Percentiles rank a stretch among this genome's conserved stretches.
phyloP scores from a whole-genome alignment of 2,329 filamentous ascomycete species.

The Blumeria graminis region DNA sequence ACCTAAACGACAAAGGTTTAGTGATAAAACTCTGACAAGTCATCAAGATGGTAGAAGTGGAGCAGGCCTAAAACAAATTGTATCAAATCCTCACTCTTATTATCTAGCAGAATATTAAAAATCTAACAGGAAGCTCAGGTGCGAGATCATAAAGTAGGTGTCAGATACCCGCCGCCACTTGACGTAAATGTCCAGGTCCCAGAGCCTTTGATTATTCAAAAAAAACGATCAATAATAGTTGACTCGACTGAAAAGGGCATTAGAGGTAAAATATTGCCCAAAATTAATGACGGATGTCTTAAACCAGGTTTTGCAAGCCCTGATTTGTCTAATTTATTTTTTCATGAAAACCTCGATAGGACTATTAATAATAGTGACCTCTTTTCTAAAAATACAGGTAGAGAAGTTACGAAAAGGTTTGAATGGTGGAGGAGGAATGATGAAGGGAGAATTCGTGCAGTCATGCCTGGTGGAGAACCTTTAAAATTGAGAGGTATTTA shows the following conservation, averaged over 20 bases:
- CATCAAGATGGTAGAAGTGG: no score
- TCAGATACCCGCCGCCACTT: no score
- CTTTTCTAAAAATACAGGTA: neutral
- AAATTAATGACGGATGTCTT: neutral
- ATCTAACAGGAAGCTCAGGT: no score
- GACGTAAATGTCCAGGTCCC: neutral
- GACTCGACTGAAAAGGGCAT: neutral
- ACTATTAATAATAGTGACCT: neutral
- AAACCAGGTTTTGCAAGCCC: neutral
- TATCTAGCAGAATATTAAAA: no score
- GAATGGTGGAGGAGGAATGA: neutral
- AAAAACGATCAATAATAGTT: neutral
- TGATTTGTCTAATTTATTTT: neutral
- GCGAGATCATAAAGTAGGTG: no score
- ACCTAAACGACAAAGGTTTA: slow-evolving; percentile 4
- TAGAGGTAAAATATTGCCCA: no score
- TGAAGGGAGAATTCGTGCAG: neutral
- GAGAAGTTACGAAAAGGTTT: neutral
- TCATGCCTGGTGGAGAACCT: neutral
- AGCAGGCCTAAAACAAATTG: no score
- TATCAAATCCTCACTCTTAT: no score
- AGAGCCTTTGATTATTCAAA: neutral
- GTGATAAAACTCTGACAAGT: no score
- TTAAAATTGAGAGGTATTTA: neutral
- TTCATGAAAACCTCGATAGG: neutral